Evolutionary conservation across 148 eudicot species (phyloP).

Genomic region (Vaccinium vitisidaea): DNA sequence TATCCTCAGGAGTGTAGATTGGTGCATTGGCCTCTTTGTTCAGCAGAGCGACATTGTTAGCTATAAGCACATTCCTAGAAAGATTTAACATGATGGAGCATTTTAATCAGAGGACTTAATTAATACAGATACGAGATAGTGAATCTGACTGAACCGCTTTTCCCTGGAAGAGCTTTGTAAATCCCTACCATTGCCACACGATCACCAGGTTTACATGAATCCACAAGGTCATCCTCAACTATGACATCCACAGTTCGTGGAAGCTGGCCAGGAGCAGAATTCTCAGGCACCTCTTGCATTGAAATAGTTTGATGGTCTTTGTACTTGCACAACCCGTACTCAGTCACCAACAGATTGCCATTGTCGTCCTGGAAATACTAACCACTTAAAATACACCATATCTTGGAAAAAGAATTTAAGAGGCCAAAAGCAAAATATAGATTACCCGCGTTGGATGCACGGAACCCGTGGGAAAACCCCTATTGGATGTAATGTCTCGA

Average conservation of each 20-base stretch:
- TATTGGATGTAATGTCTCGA: slow-evolving; percentile 87
- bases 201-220: slow-evolving; percentile 98
- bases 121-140: neutral
- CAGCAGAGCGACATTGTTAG: slow-evolving; percentile 84
- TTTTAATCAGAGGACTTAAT: neutral
- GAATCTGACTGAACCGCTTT: slow-evolving; percentile 35
- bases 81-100: slow-evolving; percentile 8
- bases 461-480: slow-evolving; percentile 96
- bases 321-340: slow-evolving; percentile 93
- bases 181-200: slow-evolving; percentile 95
- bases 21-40: slow-evolving; percentile 95
- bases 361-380: slow-evolving; percentile 69
- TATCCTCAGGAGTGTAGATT: slow-evolving; percentile 68
- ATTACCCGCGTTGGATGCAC: slow-evolving; percentile 96
- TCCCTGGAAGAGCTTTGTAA: slow-evolving; percentile 95
- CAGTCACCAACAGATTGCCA: slow-evolving; percentile 91
- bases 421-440: neutral
- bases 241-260: slow-evolving; percentile 92
- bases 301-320: slow-evolving; percentile 95
- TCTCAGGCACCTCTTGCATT: slow-evolving; percentile 99
- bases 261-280: slow-evolving; percentile 98
- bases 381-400: neutral
- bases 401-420: neutral
- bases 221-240: slow-evolving; percentile 95
- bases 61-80: slow-evolving; percentile 89